These are phyloP conservation scores for Gnetum montanum DNA, from an alignment of 75 land plant species.

Conservation along the genomic window DNA sequence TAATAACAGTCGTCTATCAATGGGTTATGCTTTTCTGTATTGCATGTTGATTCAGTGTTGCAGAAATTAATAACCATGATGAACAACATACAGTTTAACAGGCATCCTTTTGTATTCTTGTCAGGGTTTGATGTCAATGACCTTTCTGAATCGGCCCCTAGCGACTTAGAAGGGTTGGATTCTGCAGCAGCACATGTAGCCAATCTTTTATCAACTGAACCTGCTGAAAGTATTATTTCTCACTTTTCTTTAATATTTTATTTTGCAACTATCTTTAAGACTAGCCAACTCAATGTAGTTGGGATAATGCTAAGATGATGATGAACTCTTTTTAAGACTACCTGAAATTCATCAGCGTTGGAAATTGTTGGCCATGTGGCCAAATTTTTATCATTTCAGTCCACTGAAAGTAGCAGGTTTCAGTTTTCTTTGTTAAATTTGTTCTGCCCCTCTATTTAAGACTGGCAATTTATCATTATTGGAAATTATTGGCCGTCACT, in stretches of 20 bases:
- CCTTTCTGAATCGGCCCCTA: conserved; percentile 52
- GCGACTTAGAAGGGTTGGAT: conserved; percentile 80
- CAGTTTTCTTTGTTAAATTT: neutral
- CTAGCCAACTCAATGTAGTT: neutral
- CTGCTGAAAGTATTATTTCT: conserved; percentile 48
- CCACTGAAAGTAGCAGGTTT: too few species aligned
- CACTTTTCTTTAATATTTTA: too few species aligned
- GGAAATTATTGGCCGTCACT: too few species aligned
- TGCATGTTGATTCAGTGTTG: neutral
- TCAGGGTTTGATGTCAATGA: conserved; percentile 88
- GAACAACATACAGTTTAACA: neutral
- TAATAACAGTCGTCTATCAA: too few species aligned
- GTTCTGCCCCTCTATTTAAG: neutral
- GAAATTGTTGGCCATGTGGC: neutral
- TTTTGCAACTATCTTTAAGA: neutral
- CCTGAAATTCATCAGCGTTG: neutral
- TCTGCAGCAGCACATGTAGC: conserved; percentile 89
- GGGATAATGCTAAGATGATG: too few species aligned
- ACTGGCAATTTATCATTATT: neutral
- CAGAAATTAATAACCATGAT: neutral
- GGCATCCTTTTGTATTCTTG: too few species aligned
- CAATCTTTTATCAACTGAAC: conserved; percentile 74
- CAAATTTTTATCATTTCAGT: too few species aligned
- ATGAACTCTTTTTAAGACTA: neutral
- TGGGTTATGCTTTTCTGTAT: too few species aligned